A percentile compares a stretch with the other conserved stretches of the same genome.
phyloP scores from a whole-genome alignment of 495 filamentous ascomycete genomes.

The Xylaria cubensis region DNA sequence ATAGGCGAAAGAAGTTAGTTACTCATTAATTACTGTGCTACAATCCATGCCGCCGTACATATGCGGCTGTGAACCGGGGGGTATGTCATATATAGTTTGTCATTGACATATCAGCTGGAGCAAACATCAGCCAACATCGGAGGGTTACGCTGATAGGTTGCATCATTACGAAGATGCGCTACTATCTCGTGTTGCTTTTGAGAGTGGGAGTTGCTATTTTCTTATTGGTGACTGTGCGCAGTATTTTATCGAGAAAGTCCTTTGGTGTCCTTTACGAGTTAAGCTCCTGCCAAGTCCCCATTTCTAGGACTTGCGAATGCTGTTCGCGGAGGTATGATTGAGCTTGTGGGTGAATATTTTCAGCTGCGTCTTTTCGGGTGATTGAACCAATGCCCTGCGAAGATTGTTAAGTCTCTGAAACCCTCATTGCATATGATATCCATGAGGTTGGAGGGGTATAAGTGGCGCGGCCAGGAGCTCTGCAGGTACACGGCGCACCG shows the following conservation, averaged over 20 bases:
- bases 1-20: conserved; percentile 13
- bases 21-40: conserved; percentile 2
- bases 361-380: conserved; percentile 1
- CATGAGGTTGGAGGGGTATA: conserved; percentile 1
- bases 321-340: neutral
- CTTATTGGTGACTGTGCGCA: neutral
- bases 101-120: neutral
- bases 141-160: neutral
- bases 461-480: neutral
- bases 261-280: neutral
- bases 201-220: neutral
- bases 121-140: neutral
- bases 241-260: neutral
- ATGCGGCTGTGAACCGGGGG: conserved; percentile 14
- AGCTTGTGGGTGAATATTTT: neutral
- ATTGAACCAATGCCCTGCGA: neutral
- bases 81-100: neutral
- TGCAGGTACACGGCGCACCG: conserved; percentile 4
- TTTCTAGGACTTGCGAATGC: neutral
- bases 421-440: neutral
- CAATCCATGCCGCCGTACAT: neutral
- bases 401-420: conserved; percentile 16
- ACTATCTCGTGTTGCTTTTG: neutral
- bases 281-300: neutral
- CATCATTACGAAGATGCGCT: neutral